phyloP scores from a whole-genome alignment of 805 yeast genomes.

The Yarrowia bubula region DNA sequence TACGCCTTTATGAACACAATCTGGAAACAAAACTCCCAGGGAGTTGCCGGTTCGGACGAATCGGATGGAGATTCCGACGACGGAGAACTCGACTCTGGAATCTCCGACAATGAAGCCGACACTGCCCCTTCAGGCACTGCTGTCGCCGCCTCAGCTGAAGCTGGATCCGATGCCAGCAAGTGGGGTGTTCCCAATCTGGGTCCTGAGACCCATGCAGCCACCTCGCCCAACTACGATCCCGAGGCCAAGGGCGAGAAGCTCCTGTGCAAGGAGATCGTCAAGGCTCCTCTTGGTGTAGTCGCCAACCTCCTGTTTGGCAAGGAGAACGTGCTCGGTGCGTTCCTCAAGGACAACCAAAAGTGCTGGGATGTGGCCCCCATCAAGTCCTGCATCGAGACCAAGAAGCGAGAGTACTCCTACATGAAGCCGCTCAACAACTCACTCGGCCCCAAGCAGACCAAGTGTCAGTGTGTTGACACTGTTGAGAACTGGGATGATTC shows the following conservation, averaged over 20 bases:
- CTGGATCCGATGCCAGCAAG: conserved; percentile 15
- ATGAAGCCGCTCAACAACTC: conserved; percentile 73
- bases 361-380: conserved; percentile 26
- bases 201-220: conserved; percentile 60
- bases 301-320: conserved; percentile 70
- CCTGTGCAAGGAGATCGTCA: conserved; percentile 51
- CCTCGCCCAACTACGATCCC: conserved; percentile 49
- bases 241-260: conserved; percentile 51
- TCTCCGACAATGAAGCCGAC: conserved; percentile 23
- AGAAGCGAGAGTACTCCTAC: conserved; percentile 54
- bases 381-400: conserved; percentile 31
- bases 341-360: conserved; percentile 35
- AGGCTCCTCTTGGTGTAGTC: conserved; percentile 76
- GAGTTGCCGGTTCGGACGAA: conserved; percentile 23
- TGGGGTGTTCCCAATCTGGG: conserved; percentile 52
- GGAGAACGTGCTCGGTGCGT: conserved; percentile 46
- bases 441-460: conserved; percentile 91
- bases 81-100: conserved; percentile 27
- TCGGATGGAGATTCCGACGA: conserved; percentile 25
- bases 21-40: conserved; percentile 50
- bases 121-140: neutral
- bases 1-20: conserved; percentile 64
- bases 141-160: conserved; percentile 11
- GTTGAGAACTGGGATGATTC: conserved; percentile 55
- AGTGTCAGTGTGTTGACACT: conserved; percentile 65